Conservation (phyloP, 495 filamentous ascomycete genomes). For the Penicillium coffeae region DNA sequence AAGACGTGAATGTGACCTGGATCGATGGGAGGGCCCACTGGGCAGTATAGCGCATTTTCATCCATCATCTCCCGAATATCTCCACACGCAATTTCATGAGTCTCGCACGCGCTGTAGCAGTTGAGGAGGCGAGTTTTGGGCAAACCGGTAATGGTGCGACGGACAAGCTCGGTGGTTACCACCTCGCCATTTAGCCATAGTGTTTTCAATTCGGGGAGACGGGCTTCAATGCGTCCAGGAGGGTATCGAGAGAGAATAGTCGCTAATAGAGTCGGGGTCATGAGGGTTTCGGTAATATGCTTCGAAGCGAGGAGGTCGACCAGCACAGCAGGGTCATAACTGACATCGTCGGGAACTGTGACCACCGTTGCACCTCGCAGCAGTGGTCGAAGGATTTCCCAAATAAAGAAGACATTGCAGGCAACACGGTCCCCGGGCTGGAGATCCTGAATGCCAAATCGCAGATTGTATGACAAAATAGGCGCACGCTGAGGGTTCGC, state of each 20-base stretch:
- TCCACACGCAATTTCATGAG: slow-evolving; percentile 68
- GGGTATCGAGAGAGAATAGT: slow-evolving; percentile 59
- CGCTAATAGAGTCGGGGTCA: slow-evolving; percentile 68
- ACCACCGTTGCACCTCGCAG: slow-evolving; percentile 65
- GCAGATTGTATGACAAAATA: slow-evolving; percentile 60
- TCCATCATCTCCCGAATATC: slow-evolving; percentile 62
- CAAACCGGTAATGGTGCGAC: slow-evolving; percentile 55
- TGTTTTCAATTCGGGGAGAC: slow-evolving; percentile 55
- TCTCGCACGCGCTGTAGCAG: slow-evolving; percentile 69
- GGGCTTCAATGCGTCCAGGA: slow-evolving; percentile 40
- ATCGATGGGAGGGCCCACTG: slow-evolving; percentile 59
- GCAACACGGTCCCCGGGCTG: slow-evolving; percentile 62
- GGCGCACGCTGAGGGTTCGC: slow-evolving; percentile 63
- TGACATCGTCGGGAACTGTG: slow-evolving; percentile 61
- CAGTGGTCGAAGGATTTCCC: slow-evolving; percentile 70
- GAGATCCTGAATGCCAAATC: slow-evolving; percentile 59
- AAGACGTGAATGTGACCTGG: slow-evolving; percentile 58
- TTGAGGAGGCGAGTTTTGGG: slow-evolving; percentile 63
- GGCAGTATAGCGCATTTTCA: slow-evolving; percentile 50
- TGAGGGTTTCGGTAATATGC: slow-evolving; percentile 62
- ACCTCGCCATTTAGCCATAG: slow-evolving; percentile 72
- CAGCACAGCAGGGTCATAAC: slow-evolving; percentile 63
- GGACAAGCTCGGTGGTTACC: slow-evolving; percentile 63
- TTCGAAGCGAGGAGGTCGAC: slow-evolving; percentile 58
- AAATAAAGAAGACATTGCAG: slow-evolving; percentile 72